Percentiles rank a stretch among this genome's conserved stretches.
These are phyloP conservation scores for Rehmannia glutinosa DNA, from an alignment of 257 asterid species.

Conservation along the genomic window DNA sequence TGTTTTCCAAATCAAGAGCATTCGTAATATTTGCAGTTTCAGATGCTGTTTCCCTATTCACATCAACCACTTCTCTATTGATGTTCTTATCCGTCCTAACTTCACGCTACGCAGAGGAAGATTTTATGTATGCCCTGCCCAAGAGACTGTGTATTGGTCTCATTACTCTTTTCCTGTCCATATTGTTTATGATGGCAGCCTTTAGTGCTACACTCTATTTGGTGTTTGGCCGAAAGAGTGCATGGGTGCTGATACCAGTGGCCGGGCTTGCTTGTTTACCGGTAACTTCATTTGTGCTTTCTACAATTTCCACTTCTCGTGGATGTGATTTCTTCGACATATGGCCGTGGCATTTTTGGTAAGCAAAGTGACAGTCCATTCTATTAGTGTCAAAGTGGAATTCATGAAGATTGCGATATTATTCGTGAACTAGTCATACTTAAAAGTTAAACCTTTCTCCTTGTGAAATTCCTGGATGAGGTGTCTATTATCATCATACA, in stretches of 20 bases:
- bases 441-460: no score
- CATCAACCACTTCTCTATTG: constrained; percentile 1
- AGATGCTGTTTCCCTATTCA: constrained; percentile 6
- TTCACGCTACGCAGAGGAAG: constrained; percentile 14
- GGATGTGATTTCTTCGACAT: constrained; percentile 5
- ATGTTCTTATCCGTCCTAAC: constrained; percentile 15
- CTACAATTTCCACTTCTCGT: constrained; percentile 2
- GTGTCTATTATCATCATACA: no score
- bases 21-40: constrained; percentile 7
- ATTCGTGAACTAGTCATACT: not conserved
- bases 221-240: not conserved
- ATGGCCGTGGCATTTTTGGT: not conserved
- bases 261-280: not conserved
- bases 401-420: not conserved
- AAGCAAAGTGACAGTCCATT: constrained; percentile 3
- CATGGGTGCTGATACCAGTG: not conserved
- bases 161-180: not conserved
- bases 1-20: not conserved
- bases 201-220: not conserved
- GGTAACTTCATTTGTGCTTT: not conserved
- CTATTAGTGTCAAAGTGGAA: not conserved
- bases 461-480: no score
- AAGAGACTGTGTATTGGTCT: constrained; percentile 17
- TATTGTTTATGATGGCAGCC: not conserved
- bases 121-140: constrained; percentile 11